Evolutionary conservation across 2,329 filamentous ascomycete genomes (phyloP).

Genomic region (Cercospora citrullina): DNA sequence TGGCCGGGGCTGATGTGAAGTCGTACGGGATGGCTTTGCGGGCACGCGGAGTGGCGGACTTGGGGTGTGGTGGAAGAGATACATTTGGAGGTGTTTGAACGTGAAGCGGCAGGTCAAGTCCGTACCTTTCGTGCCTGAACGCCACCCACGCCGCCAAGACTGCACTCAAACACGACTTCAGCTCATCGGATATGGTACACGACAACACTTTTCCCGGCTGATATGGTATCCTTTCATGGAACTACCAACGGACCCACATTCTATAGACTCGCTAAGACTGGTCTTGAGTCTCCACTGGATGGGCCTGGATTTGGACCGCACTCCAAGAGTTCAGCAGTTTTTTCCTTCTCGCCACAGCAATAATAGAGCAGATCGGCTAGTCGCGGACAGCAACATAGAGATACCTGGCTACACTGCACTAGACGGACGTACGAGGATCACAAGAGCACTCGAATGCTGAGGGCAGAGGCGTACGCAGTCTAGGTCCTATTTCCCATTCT

Average conservation of each 20-base stretch:
- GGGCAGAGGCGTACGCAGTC: background rate
- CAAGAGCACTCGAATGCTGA: background rate
- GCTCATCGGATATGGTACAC: background rate
- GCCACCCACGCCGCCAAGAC: constrained; percentile 1
- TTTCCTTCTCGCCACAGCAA: background rate
- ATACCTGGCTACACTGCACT: background rate
- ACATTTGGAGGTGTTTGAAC: background rate
- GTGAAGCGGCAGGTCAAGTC: background rate
- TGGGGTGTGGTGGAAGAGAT: background rate
- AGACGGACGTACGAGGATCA: background rate
- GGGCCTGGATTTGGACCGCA: background rate
- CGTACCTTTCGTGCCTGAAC: background rate
- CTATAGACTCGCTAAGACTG: background rate
- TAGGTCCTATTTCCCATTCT: too few relatives aligned
- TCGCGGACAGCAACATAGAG: background rate
- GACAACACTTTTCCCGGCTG: background rate
- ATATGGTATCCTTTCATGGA: background rate
- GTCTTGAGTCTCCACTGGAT: background rate
- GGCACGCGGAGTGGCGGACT: background rate
- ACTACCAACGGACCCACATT: background rate
- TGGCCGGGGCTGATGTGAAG: background rate
- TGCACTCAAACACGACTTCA: constrained; percentile 4
- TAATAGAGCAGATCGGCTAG: background rate
- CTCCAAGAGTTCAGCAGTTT: background rate
- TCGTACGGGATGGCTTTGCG: constrained; percentile 1